Conservation (phyloP, 139 green algal species). For the Chlamydomonas urium region DNA sequence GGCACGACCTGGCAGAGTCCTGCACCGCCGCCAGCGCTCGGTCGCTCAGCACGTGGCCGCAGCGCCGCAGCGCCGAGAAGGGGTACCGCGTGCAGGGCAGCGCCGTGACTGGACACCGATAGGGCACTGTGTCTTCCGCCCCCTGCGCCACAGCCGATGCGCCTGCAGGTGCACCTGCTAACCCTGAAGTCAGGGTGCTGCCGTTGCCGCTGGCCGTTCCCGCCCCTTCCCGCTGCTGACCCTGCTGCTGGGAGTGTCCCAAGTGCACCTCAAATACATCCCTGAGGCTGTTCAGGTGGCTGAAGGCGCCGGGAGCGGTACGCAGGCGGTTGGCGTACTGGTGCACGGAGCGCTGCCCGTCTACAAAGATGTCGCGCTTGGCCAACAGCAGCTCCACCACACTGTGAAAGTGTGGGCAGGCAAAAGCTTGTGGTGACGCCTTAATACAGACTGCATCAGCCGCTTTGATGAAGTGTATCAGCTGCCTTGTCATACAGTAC, state of each 20-base stretch:
- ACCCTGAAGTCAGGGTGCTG: too few species aligned
- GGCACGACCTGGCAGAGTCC: not conserved
- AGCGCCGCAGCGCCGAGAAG: constrained; percentile 26
- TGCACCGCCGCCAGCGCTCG: constrained; percentile 11
- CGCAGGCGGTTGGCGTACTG: constrained; percentile 28
- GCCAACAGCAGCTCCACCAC: constrained; percentile 43
- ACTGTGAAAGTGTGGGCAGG: too few species aligned
- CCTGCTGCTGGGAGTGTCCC: not conserved
- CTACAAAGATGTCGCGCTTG: constrained; percentile 22
- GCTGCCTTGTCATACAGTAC: too few species aligned
- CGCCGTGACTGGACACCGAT: constrained; percentile 29
- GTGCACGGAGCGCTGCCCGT: constrained; percentile 26
- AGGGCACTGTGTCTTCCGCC: not conserved
- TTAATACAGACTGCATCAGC: too few species aligned
- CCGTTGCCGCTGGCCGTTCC: too few species aligned
- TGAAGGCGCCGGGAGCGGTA: constrained; percentile 10
- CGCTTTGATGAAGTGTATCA: too few species aligned
- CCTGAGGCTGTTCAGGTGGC: constrained; percentile 26
- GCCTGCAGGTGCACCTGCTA: not conserved
- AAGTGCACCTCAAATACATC: constrained; percentile 41
- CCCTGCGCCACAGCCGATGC: not conserved
- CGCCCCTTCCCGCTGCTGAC: not conserved
- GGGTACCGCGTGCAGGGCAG: constrained; percentile 24
- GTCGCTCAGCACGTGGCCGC: constrained; percentile 33
- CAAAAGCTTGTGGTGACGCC: too few species aligned